Percentiles rank a stretch among this genome's conserved stretches.
These are phyloP conservation scores for Claviceps purpurea DNA, from an alignment of 2,329 filamentous ascomycete genomes.

Conservation along the genomic window DNA sequence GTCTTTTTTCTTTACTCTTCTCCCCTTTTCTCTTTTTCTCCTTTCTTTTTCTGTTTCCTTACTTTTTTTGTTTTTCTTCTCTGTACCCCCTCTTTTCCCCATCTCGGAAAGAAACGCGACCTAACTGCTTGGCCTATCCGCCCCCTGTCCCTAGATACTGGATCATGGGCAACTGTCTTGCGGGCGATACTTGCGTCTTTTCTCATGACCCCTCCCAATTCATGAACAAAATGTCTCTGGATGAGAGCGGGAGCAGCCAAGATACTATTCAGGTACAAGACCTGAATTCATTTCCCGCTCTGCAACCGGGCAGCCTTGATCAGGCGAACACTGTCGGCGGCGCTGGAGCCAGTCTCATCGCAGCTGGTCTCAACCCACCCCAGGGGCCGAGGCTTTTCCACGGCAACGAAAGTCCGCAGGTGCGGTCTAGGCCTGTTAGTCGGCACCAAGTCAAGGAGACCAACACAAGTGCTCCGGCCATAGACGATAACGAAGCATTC, in stretches of 20 bases:
- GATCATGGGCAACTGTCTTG: slow-evolving; percentile 89
- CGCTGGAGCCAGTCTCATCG: slow-evolving; percentile 33
- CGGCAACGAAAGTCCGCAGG: slow-evolving; percentile 47
- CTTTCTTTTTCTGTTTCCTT: neutral
- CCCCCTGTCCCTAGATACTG: slow-evolving; percentile 53
- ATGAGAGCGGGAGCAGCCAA: slow-evolving; percentile 48
- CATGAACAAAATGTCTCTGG: slow-evolving; percentile 66
- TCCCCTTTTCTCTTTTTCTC: neutral
- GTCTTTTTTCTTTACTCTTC: neutral
- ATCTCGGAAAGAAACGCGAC: too few species aligned
- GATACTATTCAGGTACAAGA: slow-evolving; percentile 70
- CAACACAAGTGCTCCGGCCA: slow-evolving; percentile 56
- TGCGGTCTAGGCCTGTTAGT: slow-evolving; percentile 73
- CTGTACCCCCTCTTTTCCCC: too few species aligned
- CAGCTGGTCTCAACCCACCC: slow-evolving; percentile 48
- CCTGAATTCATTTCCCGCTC: slow-evolving; percentile 69
- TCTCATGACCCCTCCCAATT: slow-evolving; percentile 87
- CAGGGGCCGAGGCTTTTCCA: slow-evolving; percentile 56
- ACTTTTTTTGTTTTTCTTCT: neutral
- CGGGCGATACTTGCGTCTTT: slow-evolving; percentile 88
- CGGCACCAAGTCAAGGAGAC: slow-evolving; percentile 51
- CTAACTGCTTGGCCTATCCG: neutral
- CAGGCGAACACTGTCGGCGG: slow-evolving; percentile 40
- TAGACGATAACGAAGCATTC: slow-evolving; percentile 93
- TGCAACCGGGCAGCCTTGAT: slow-evolving; percentile 49